Evolutionary conservation across 352 stramenopile species (phyloP).

Genomic region (Phytophthora palmivora): DNA sequence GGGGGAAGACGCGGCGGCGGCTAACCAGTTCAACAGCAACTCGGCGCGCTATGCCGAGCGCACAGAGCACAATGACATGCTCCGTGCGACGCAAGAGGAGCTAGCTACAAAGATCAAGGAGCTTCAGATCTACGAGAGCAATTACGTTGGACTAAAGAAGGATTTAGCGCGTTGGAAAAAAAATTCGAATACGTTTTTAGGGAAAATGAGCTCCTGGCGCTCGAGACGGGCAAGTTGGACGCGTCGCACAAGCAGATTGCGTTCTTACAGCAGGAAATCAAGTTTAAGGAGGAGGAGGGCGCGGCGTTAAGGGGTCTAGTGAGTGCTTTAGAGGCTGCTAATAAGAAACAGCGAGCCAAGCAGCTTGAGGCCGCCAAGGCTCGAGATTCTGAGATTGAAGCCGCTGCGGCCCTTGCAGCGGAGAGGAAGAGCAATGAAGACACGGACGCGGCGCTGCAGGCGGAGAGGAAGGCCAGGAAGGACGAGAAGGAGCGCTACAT

Average conservation of each 20-base stretch:
- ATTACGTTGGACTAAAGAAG: conserved; percentile 83
- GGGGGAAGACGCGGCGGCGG: conserved; percentile 40
- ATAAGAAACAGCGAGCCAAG: conserved; percentile 81
- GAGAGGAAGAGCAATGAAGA: conserved; percentile 46
- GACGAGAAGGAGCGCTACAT: conserved; percentile 58
- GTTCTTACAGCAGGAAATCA: conserved; percentile 86
- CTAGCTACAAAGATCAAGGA: conserved; percentile 80
- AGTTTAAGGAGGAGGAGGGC: conserved; percentile 86
- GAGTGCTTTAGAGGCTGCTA: conserved; percentile 76
- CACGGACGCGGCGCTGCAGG: conserved; percentile 49
- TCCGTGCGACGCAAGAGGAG: conserved; percentile 81
- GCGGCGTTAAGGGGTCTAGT: conserved; percentile 76
- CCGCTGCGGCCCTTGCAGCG: conserved; percentile 32
- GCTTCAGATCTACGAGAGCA: conserved; percentile 83
- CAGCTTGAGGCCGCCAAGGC: conserved; percentile 60
- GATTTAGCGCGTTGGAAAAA: conserved; percentile 83
- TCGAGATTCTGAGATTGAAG: conserved; percentile 36
- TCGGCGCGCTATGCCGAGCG: conserved; percentile 70
- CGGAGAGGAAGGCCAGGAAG: conserved; percentile 26
- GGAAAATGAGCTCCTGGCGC: conserved; percentile 85
- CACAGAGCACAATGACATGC: conserved; percentile 62
- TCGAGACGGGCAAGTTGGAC: conserved; percentile 88
- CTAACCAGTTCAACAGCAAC: conserved; percentile 62
- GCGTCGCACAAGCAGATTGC: conserved; percentile 84
- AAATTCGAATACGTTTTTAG: conserved; percentile 90